Conservation (phyloP, 2,329 filamentous ascomycete genomes). For the Diaporthe amygdali region DNA sequence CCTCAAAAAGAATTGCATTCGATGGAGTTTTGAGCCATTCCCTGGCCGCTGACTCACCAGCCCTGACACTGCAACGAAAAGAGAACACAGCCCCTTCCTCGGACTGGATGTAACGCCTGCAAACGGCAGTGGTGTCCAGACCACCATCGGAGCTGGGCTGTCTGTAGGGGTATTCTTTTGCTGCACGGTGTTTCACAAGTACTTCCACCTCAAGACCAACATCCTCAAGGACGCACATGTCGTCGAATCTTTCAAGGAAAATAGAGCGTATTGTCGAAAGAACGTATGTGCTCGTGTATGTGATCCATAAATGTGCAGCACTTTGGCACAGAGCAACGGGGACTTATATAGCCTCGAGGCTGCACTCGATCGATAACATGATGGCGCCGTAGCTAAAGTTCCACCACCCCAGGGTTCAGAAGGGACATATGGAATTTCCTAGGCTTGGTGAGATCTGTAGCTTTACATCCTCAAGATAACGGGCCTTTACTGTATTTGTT, state of each 20-base stretch:
- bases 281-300: too few relatives aligned
- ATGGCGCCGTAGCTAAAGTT: not conserved
- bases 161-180: not conserved
- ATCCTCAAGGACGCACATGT: not conserved
- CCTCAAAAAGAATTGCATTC: not conserved
- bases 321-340: not conserved
- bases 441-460: too few relatives aligned
- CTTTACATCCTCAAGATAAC: too few relatives aligned
- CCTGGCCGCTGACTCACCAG: not conserved
- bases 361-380: not conserved
- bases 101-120: not conserved
- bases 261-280: too few relatives aligned
- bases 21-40: not conserved
- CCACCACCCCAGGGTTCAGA: too few relatives aligned
- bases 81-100: not conserved
- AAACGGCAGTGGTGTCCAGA: not conserved
- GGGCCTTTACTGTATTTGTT: too few relatives aligned
- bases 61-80: not conserved
- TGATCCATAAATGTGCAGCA: too few relatives aligned
- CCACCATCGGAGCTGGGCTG: not conserved
- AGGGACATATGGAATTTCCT: too few relatives aligned
- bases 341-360: not conserved
- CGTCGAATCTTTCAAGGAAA: too few relatives aligned
- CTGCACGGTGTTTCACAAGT: not conserved
- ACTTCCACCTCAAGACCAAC: not conserved